These are phyloP conservation scores for Gamarada debralockiae DNA, from an alignment of 495 filamentous ascomycete genomes.

Conservation along the genomic window DNA sequence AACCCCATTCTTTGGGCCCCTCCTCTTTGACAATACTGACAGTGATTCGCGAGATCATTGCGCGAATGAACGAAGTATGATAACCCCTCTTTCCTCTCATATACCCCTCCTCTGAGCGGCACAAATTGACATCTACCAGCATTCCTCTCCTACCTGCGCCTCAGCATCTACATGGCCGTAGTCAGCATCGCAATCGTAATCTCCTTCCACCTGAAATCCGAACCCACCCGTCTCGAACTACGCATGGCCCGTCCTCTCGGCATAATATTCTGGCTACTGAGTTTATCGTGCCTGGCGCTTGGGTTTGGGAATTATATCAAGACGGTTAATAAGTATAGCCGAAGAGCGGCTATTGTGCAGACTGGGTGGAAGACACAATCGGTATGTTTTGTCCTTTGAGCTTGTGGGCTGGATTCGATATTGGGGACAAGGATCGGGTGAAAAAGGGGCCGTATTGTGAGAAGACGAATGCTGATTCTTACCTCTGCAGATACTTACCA, in stretches of 20 bases:
- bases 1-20: conserved; percentile 66
- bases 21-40: conserved; percentile 84
- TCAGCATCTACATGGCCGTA: conserved; percentile 86
- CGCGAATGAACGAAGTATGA: conserved; percentile 70
- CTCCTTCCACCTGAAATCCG: conserved; percentile 82
- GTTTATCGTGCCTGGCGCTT: conserved; percentile 66
- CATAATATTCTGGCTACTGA: conserved; percentile 80
- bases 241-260: conserved; percentile 80
- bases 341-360: conserved; percentile 79
- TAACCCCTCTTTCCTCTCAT: conserved; percentile 17
- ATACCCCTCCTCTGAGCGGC: not conserved
- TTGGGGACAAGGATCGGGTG: not conserved
- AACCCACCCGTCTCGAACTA: conserved; percentile 66
- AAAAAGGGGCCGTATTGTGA: not conserved
- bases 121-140: conserved; percentile 27
- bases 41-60: conserved; percentile 87
- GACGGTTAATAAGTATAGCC: conserved; percentile 80
- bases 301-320: conserved; percentile 85
- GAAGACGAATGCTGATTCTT: not conserved
- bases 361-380: conserved; percentile 89
- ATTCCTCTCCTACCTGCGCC: conserved; percentile 92
- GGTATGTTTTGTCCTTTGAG: conserved; percentile 41
- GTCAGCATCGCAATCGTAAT: conserved; percentile 86
- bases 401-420: not conserved
- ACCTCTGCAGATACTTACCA: conserved; percentile 56